These are phyloP conservation scores for Ogataea pilisensis DNA, from an alignment of 805 yeast species.

Conservation along the genomic window DNA sequence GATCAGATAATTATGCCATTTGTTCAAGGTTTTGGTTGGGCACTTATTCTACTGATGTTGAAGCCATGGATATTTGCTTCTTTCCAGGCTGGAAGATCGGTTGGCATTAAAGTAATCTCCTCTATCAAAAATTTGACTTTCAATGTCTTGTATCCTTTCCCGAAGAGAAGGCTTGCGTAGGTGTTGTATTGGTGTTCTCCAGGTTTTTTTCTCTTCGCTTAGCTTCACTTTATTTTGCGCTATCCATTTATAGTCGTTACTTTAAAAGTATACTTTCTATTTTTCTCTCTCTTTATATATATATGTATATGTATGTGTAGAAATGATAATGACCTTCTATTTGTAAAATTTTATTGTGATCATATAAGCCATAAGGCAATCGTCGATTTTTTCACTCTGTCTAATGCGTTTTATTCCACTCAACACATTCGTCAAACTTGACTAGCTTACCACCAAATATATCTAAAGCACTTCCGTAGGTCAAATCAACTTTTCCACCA, in stretches of 20 bases:
- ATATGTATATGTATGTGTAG: too few species aligned
- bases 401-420: slow-evolving; percentile 54
- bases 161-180: slow-evolving; percentile 4
- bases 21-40: slow-evolving; percentile 49
- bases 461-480: slow-evolving; percentile 90
- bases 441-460: slow-evolving; percentile 90
- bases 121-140: slow-evolving; percentile 10
- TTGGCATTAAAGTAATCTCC: slow-evolving; percentile 18
- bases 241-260: too few species aligned
- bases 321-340: too few species aligned
- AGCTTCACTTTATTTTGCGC: background rate
- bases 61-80: slow-evolving; percentile 33
- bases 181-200: background rate
- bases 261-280: too few species aligned
- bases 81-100: slow-evolving; percentile 18
- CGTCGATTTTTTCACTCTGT: background rate
- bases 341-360: too few species aligned
- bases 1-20: slow-evolving; percentile 56
- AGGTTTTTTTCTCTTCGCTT: background rate
- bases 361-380: background rate
- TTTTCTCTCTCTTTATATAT: too few species aligned
- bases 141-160: slow-evolving; percentile 5
- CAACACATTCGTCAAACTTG: slow-evolving; percentile 66
- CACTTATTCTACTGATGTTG: slow-evolving; percentile 32
- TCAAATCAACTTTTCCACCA: slow-evolving; percentile 80